Evolutionary conservation across 495 filamentous ascomycete species (phyloP), one percentile per base, ranked within the genome.

Genomic region (Neohortaea acidophila): DNA sequence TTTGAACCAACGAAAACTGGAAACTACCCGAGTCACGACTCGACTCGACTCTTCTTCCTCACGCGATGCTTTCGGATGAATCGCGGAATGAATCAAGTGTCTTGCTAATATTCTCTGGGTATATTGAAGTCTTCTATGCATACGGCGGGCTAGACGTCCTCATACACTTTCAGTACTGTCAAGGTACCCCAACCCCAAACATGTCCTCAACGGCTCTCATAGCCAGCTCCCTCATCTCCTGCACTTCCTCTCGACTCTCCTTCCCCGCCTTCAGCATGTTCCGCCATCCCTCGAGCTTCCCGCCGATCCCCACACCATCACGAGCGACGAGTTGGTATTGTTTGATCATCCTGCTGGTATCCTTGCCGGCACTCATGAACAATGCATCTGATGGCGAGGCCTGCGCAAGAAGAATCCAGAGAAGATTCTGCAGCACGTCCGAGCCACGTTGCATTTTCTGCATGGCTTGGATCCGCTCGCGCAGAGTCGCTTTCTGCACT

Each of bases 321-420:
- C 10, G 4, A 10, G 32, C 32, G 10, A 40, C 39, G 14, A 26
- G 9, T 2, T 27, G 25, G 17, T 38, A 45, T 28, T 26, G 42
- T 26, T 37, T 45, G 21, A 50, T 41, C 47, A 50, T 50, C 27
- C 47, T 21, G 3, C 20, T 50, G 3, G 47, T 50, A 32, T 50
- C 47, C 21, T 39, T 50, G 17, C 47, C 47, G 9, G 47, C 21
- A 21, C 47, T 45, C 33, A 45, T 41, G 32, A 41, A 50, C 14
- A 50, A 20, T 1, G 35, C 45, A 9, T 48, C 45, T n/a, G n/a
- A n/a, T 2, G 15, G 26, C 1, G 23, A 17, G 4, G 25, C 5
- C 3, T 22, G n/a, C 4, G 42, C 41, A 2, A 50, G 38, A 24
- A 45, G 21, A 8, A 50, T 21, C 47, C 47, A 50, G 8, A 42